Percentiles rank a stretch among this genome's conserved stretches.
Evolutionary conservation across 208 protist species (phyloP).

Genomic region (Jaenimonas drosophilae): DNA sequence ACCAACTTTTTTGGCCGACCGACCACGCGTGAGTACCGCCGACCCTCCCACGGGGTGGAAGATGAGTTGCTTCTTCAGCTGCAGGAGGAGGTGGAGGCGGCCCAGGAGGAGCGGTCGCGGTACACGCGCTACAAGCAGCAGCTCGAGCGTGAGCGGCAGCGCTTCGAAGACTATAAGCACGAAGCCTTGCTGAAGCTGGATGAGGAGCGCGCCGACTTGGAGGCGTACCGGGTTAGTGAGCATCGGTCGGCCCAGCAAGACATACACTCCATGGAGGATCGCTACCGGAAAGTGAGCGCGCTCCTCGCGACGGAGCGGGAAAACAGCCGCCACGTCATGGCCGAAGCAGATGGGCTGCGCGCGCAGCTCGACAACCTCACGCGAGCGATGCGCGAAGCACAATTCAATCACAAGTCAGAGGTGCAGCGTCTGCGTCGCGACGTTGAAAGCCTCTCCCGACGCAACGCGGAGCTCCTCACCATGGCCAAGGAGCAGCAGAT

Average conservation of each 20-base stretch:
- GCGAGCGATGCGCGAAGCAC: constrained; percentile 51
- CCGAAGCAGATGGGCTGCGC: constrained; percentile 75
- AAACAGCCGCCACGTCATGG: constrained; percentile 38
- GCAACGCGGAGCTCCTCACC: constrained; percentile 71
- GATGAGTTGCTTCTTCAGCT: constrained; percentile 61
- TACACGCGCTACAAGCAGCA: constrained; percentile 45
- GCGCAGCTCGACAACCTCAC: constrained; percentile 74
- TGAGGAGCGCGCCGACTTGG: constrained; percentile 42
- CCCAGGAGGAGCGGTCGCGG: constrained; percentile 64
- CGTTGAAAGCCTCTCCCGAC: constrained; percentile 69
- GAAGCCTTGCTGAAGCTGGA: constrained; percentile 53
- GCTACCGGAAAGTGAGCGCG: constrained; percentile 48
- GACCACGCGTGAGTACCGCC: too few species aligned
- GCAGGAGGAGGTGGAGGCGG: constrained; percentile 59
- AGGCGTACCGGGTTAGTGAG: constrained; percentile 22
- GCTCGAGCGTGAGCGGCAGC: constrained; percentile 70
- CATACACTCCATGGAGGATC: constrained; percentile 61
- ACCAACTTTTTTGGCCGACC: too few species aligned
- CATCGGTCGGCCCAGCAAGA: constrained; percentile 53
- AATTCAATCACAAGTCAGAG: constrained; percentile 58
- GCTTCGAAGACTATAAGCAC: constrained; percentile 57
- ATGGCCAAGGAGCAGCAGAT: constrained; percentile 74
- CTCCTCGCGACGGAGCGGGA: constrained; percentile 67
- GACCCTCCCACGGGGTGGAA: constrained; percentile 18
- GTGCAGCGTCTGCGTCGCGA: constrained; percentile 63